A percentile compares a stretch with the other conserved stretches of the same genome.
These are phyloP conservation scores for Fusarium lyarnte DNA, from an alignment of 2,329 filamentous ascomycete species.

Conservation along the genomic window DNA sequence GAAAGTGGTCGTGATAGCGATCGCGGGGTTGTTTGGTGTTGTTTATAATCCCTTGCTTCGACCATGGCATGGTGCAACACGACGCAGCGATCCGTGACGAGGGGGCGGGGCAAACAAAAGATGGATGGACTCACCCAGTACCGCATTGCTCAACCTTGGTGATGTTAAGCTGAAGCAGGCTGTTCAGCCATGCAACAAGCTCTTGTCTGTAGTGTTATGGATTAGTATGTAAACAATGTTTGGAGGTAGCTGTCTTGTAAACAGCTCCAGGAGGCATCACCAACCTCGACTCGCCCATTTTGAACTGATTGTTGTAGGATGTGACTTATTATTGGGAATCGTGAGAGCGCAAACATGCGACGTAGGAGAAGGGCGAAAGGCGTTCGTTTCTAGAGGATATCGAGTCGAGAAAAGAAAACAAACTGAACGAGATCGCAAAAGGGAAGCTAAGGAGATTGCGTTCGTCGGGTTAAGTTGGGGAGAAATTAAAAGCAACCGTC, in stretches of 20 bases:
- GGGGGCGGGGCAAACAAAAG: slow-evolving; percentile 48
- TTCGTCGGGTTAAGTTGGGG: slow-evolving; percentile 36
- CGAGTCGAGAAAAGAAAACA: slow-evolving; percentile 7
- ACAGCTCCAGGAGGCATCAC: slow-evolving; percentile 27
- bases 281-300: slow-evolving; percentile 61
- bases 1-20: background rate
- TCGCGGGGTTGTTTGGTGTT: slow-evolving; percentile 28
- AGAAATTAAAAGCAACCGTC: slow-evolving; percentile 44
- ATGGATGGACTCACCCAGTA: slow-evolving; percentile 75
- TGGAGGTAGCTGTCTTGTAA: background rate
- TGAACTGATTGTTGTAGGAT: slow-evolving; percentile 42
- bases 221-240: slow-evolving; percentile 28
- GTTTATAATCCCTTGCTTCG: slow-evolving; percentile 15
- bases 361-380: background rate
- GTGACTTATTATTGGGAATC: slow-evolving; percentile 26
- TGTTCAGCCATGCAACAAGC: slow-evolving; percentile 95
- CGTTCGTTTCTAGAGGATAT: background rate
- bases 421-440: slow-evolving; percentile 15
- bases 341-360: background rate
- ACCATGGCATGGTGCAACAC: slow-evolving; percentile 35
- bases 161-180: slow-evolving; percentile 96
- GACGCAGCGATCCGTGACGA: slow-evolving; percentile 26
- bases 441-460: slow-evolving; percentile 35
- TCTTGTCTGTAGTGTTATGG: slow-evolving; percentile 79
- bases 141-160: slow-evolving; percentile 99